These are phyloP conservation scores for Astragalus membranaceus DNA, from an alignment of 306 rosid species.

Conservation along the genomic window DNA sequence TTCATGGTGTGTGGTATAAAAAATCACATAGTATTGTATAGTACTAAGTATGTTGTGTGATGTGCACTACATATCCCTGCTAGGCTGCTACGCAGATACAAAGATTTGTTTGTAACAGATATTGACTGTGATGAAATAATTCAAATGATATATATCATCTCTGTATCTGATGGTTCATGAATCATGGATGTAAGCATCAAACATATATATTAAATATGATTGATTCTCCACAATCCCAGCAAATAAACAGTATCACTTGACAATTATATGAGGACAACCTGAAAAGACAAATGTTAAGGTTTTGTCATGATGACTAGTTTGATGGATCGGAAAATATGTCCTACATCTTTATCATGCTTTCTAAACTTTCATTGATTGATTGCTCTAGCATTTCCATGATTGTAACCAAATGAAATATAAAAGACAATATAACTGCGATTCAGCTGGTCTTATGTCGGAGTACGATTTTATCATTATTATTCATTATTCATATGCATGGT, in stretches of 20 bases:
- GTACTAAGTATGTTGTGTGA: not conserved
- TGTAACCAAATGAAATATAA: slow-evolving; percentile 42
- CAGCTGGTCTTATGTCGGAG: slow-evolving; percentile 41
- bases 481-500: not conserved
- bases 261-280: slow-evolving; percentile 64
- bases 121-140: slow-evolving; percentile 20
- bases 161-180: slow-evolving; percentile 17
- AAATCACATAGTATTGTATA: too few species aligned
- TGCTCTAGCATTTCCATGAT: slow-evolving; percentile 49
- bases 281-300: slow-evolving; percentile 98
- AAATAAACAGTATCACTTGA: slow-evolving; percentile 46
- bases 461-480: slow-evolving; percentile 20
- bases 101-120: slow-evolving; percentile 37
- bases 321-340: slow-evolving; percentile 49
- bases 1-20: too few species aligned
- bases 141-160: not conserved
- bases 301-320: slow-evolving; percentile 69
- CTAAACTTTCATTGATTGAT: slow-evolving; percentile 42
- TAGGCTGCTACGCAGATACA: slow-evolving; percentile 27
- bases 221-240: slow-evolving; percentile 23
- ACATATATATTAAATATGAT: slow-evolving; percentile 9
- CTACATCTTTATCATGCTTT: slow-evolving; percentile 57
- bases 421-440: slow-evolving; percentile 46
- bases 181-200: slow-evolving; percentile 23
- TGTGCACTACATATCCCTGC: slow-evolving; percentile 31